Percentiles rank a stretch among this genome's conserved stretches.
These are phyloP conservation scores for Phytophthora palmivora DNA, from an alignment of 352 stramenopile species.

Conservation along the genomic window DNA sequence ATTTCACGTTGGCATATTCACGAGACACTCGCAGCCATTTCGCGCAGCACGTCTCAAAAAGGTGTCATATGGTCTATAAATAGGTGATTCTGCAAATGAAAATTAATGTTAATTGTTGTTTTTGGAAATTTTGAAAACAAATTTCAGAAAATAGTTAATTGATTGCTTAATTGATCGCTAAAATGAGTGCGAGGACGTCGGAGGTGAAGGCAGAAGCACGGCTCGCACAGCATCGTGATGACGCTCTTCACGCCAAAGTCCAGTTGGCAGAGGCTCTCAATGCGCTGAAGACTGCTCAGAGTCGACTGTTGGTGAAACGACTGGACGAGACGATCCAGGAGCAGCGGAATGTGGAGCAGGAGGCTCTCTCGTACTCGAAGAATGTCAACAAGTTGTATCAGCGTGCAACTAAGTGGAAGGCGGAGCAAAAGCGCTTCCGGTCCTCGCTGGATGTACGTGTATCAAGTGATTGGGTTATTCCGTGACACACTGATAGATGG, in stretches of 20 bases:
- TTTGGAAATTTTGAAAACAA: no score
- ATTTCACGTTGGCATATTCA: no score
- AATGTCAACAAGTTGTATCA: conserved; percentile 54
- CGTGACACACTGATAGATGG: background rate
- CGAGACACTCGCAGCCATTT: no score
- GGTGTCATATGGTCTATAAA: no score
- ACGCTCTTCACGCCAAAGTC: conserved; percentile 35
- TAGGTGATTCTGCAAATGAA: no score
- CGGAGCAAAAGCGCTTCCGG: conserved; percentile 69
- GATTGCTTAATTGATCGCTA: no score
- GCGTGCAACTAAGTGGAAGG: conserved; percentile 70
- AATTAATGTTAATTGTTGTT: no score
- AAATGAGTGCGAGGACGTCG: conserved; percentile 24
- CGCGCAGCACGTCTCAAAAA: no score
- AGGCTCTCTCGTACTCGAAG: conserved; percentile 65
- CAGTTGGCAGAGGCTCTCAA: conserved; percentile 47
- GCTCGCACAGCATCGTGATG: conserved; percentile 40
- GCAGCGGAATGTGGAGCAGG: conserved; percentile 67
- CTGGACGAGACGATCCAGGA: conserved; percentile 58
- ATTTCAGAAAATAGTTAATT: no score
- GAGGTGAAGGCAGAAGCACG: conserved; percentile 44
- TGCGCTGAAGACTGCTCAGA: conserved; percentile 49
- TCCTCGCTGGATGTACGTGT: conserved; percentile 45
- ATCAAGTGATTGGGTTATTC: conserved; percentile 1
- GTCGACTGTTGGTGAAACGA: conserved; percentile 46